These are phyloP conservation scores for Amphirosellinia nigrospora DNA, from an alignment of 495 filamentous ascomycete species.

Conservation along the genomic window DNA sequence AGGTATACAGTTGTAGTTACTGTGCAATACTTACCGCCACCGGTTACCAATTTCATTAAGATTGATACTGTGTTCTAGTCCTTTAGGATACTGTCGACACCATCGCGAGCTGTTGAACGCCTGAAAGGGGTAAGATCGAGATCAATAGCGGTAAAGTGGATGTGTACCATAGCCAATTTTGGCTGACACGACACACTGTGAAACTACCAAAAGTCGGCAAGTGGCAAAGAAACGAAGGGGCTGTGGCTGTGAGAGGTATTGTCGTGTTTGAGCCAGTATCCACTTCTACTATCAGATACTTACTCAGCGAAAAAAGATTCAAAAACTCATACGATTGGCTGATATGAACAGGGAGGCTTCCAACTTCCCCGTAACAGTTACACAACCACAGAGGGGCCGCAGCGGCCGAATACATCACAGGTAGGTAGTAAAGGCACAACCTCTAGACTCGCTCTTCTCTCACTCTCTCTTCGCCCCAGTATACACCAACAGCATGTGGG, in stretches of 20 bases:
- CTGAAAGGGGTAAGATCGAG: background rate
- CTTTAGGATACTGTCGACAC: background rate
- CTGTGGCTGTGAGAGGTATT: constrained; percentile 26
- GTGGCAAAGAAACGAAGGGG: constrained; percentile 26
- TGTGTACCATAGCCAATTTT: background rate
- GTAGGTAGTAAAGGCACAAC: too few species aligned
- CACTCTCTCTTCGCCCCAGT: background rate
- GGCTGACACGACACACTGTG: background rate
- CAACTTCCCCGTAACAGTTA: background rate
- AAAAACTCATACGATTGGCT: background rate
- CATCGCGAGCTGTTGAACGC: background rate
- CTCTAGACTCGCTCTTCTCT: background rate
- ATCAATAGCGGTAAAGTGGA: background rate
- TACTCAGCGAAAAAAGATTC: background rate
- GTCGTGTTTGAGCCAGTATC: constrained; percentile 20
- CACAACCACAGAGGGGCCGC: background rate
- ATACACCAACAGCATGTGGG: background rate
- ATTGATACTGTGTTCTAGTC: background rate
- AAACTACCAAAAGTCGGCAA: constrained; percentile 7
- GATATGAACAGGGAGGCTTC: background rate
- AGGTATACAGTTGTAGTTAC: background rate
- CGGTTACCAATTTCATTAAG: background rate
- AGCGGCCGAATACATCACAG: background rate
- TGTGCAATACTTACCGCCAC: background rate
- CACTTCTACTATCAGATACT: background rate